phyloP scores from a whole-genome alignment of 768 basidiomycete genomes.

The Serendipita indica region DNA sequence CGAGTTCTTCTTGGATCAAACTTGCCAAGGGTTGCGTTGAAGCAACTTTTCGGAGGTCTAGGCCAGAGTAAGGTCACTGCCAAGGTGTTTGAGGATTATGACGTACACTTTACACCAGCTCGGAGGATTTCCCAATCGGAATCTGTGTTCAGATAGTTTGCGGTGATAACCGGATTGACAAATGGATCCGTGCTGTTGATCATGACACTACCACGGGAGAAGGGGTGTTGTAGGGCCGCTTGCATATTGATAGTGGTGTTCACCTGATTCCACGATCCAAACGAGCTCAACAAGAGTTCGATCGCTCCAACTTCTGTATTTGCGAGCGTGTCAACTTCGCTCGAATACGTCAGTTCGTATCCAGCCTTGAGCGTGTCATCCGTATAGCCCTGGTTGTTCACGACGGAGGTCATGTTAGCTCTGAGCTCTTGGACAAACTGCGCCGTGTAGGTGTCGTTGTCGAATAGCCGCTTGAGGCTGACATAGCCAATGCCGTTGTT shows the following conservation, averaged over 20 bases:
- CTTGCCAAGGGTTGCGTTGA: not conserved
- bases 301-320: conserved; percentile 21
- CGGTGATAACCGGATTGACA: conserved; percentile 46
- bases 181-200: conserved; percentile 48
- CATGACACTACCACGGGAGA: conserved; percentile 43
- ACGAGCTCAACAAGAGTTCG: conserved; percentile 39
- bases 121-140: conserved; percentile 2
- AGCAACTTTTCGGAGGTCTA: not conserved
- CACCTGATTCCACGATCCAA: conserved; percentile 21
- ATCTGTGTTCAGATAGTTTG: conserved; percentile 35
- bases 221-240: conserved; percentile 49
- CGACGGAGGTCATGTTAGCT: conserved; percentile 5
- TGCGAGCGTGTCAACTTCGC: conserved; percentile 6
- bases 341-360: conserved; percentile 10
- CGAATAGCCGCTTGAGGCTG: conserved; percentile 17
- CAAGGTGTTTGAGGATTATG: not conserved
- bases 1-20: conserved; percentile 10
- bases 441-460: conserved; percentile 11
- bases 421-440: conserved; percentile 14
- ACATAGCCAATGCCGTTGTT: conserved; percentile 22
- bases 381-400: conserved; percentile 8
- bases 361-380: conserved; percentile 7
- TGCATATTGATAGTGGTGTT: conserved; percentile 37
- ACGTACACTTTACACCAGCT: conserved; percentile 1
- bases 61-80: not conserved